phyloP scores from a whole-genome alignment of 2,329 filamentous ascomycete species.

The Scedosporium boydii region DNA sequence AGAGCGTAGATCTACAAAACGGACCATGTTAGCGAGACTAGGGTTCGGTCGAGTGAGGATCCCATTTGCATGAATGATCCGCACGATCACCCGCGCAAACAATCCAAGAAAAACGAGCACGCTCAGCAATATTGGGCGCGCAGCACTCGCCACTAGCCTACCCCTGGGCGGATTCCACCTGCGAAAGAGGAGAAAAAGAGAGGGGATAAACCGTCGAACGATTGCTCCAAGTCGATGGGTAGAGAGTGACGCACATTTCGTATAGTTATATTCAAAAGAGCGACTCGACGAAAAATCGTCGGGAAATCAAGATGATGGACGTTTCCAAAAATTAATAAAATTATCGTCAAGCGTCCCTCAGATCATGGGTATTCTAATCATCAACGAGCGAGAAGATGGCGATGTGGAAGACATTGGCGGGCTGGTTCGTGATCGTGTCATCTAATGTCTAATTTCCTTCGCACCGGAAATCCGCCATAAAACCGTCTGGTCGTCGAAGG shows the following conservation, averaged over 20 bases:
- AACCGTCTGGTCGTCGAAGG: slow-evolving; percentile 5
- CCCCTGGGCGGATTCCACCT: neutral
- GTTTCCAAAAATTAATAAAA: slow-evolving; percentile 5
- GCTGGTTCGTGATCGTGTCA: neutral
- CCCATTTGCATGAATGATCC: slow-evolving; percentile 19
- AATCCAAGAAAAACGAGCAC: neutral
- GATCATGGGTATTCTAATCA: slow-evolving; percentile 8
- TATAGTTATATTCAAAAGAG: slow-evolving; percentile 29
- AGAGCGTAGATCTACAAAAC: slow-evolving; percentile 3
- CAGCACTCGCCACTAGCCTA: neutral
- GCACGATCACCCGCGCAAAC: slow-evolving; percentile 16
- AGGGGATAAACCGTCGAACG: too few species aligned
- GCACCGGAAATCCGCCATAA: slow-evolving; percentile 2
- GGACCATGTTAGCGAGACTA: slow-evolving; percentile 42
- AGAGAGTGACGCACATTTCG: slow-evolving; percentile 7
- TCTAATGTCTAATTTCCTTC: slow-evolving; percentile 1
- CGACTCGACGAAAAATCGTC: slow-evolving; percentile 38
- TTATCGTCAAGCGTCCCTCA: slow-evolving; percentile 15
- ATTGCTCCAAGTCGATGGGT: too few species aligned
- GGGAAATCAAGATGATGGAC: slow-evolving; percentile 11
- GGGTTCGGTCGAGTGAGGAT: slow-evolving; percentile 12
- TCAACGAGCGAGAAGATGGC: slow-evolving; percentile 2
- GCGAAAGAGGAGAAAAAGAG: neutral
- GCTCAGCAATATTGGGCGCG: neutral
- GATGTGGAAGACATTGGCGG: slow-evolving; percentile 3